A percentile compares a stretch with the other conserved stretches of the same genome.
These are phyloP conservation scores for Globisporangium perplexum DNA, from an alignment of 352 stramenopile genomes.

Conservation along the genomic window DNA sequence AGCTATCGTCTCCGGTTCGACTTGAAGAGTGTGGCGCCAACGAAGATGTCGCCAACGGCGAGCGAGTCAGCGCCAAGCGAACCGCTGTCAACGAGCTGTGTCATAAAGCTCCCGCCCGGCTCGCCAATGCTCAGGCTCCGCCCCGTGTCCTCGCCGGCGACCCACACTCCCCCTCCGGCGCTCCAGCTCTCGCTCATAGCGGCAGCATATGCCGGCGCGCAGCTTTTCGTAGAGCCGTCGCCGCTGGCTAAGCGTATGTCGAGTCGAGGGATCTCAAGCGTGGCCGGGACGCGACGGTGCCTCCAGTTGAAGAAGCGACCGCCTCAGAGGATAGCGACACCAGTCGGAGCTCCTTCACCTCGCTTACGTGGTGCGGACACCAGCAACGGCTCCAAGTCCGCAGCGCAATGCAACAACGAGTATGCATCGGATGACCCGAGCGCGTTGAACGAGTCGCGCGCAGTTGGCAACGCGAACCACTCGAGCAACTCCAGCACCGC, in stretches of 20 bases:
- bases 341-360: neutral
- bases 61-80: neutral
- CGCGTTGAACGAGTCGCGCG: neutral
- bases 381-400: neutral
- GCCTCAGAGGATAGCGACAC: conserved; percentile 4
- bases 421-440: neutral
- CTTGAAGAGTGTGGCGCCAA: neutral
- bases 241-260: conserved; percentile 33
- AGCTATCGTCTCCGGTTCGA: conserved; percentile 21
- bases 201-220: conserved; percentile 25
- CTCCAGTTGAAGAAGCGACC: conserved; percentile 18
- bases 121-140: conserved; percentile 3
- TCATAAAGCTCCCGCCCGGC: neutral
- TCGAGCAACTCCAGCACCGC: neutral
- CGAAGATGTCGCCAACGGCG: conserved; percentile 2
- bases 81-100: neutral
- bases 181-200: conserved; percentile 15
- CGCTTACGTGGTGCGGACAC: neutral
- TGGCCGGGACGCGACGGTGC: conserved; percentile 18
- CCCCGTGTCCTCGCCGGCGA: conserved; percentile 4
- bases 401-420: no score
- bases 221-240: conserved; percentile 44
- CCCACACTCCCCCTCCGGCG: neutral
- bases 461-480: neutral
- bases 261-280: conserved; percentile 23